phyloP scores from a whole-genome alignment of 2,329 filamentous ascomycete genomes.

The Chaetoscypha palmicola region DNA sequence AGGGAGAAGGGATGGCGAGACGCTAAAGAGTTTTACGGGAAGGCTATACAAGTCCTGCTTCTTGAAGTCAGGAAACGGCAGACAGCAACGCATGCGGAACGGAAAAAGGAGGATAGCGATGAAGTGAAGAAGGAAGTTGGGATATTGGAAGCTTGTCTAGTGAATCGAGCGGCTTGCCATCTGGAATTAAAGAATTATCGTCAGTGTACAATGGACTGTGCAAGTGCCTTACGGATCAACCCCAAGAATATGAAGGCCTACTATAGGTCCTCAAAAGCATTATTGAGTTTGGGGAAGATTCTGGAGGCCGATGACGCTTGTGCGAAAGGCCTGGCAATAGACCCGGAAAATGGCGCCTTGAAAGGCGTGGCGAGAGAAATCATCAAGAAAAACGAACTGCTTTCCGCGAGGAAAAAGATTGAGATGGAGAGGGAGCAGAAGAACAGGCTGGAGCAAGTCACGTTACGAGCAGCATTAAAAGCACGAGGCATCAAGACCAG shows the following conservation, averaged over 20 bases:
- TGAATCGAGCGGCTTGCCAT: constrained; percentile 86
- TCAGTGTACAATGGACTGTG: constrained; percentile 78
- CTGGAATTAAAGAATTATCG: constrained; percentile 85
- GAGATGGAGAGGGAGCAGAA: constrained; percentile 50
- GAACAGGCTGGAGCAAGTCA: constrained; percentile 47
- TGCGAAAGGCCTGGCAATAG: constrained; percentile 64
- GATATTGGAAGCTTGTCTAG: constrained; percentile 68
- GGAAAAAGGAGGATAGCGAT: constrained; percentile 42
- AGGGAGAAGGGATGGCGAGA: constrained; percentile 66
- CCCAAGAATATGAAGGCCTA: constrained; percentile 79
- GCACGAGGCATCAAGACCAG: constrained; percentile 65
- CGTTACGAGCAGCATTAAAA: constrained; percentile 58
- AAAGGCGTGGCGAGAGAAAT: constrained; percentile 57
- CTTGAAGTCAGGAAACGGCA: constrained; percentile 53
- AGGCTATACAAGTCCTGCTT: constrained; percentile 69
- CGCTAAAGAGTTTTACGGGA: constrained; percentile 85
- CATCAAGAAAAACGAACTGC: constrained; percentile 45
- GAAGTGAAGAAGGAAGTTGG: constrained; percentile 44
- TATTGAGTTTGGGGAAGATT: constrained; percentile 72
- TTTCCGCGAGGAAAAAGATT: constrained; percentile 48
- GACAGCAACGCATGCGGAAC: constrained; percentile 26
- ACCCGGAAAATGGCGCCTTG: constrained; percentile 62
- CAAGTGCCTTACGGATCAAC: constrained; percentile 70
- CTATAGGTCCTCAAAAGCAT: constrained; percentile 75
- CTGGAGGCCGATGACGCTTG: constrained; percentile 76